Base-by-base conservation (phyloP, 2,329 filamentous ascomycete genomes). In the Aspergillus sclerotialis region DNA sequence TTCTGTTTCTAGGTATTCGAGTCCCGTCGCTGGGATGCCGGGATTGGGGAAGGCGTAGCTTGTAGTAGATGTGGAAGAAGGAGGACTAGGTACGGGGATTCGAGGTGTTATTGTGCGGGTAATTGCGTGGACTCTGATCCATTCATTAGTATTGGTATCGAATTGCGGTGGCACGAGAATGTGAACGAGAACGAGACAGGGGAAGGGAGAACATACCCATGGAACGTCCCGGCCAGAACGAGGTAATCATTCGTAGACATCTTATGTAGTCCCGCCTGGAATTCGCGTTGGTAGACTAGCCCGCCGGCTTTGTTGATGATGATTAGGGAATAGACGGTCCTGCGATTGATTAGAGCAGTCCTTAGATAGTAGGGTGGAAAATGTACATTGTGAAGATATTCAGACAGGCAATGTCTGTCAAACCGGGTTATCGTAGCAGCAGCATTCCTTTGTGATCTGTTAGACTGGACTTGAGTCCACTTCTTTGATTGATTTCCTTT, bases 221-320 rank as follows among this genome's bases (percentile, higher is more conserved):
- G 92, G 63, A 98, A 98, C 35, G 92, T 98, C 38, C 92, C 92
- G 5, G 92, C 92, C 17, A 98, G 78, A 49, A 96, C 90, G 19
- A 98, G 82, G 58, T 93, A 94, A 71, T 98, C 92, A 61, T 98
- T 98, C 49, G 86, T 90, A 48, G 78, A 85, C 50, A 98, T 80
- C 60, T 90, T 87, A 61, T 85, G 84, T 39, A 98, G 76, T 40
- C 79, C 84, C 28, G 90, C 79, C 53, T 89, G 81, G 63, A 98
- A 96, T 56, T 87, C 85, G 51, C 88, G 86, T 66, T 96, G 90
- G 72, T 94, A 98, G 64, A 98, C 82, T 35, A 98, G 76, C 52
- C 92, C 92, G 40, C 89, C 92, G 45, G 92, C 89, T 75, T 98
- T 98, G 73, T 95, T 96, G 71, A 98, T 94, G 61, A 98, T 83